These are phyloP conservation scores for Hamiltosporidium tvaerminnensis DNA, from an alignment of 371 early-diverging fungal genomes.

Conservation along the genomic window DNA sequence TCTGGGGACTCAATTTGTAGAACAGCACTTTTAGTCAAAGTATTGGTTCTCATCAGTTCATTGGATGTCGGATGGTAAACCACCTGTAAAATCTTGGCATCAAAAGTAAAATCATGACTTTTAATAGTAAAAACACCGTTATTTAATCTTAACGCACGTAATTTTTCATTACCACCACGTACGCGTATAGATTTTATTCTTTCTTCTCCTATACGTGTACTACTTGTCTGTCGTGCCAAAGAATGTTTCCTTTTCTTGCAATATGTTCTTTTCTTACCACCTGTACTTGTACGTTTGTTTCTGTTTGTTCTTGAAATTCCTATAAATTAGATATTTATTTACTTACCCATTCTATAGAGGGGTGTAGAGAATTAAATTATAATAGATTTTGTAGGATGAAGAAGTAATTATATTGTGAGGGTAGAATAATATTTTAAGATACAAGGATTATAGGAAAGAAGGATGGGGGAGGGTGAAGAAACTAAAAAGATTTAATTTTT, in stretches of 20 bases:
- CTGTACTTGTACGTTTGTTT: slow-evolving; percentile 87
- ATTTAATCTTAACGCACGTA: slow-evolving; percentile 88
- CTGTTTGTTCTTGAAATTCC: slow-evolving; percentile 86
- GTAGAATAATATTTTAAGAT: too few relatives aligned
- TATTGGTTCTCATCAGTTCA: slow-evolving; percentile 99
- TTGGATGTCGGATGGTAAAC: slow-evolving; percentile 98
- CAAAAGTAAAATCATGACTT: slow-evolving; percentile 62
- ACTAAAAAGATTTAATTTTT: too few relatives aligned
- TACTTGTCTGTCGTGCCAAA: slow-evolving; percentile 86
- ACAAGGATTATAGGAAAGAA: too few relatives aligned
- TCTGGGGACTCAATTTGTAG: slow-evolving; percentile 93
- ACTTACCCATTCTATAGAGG: too few relatives aligned
- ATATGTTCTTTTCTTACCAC: slow-evolving; percentile 87
- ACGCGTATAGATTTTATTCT: slow-evolving; percentile 79
- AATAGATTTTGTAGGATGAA: too few relatives aligned
- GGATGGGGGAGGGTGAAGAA: too few relatives aligned
- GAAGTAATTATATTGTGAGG: too few relatives aligned
- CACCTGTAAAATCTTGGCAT: slow-evolving; percentile 82
- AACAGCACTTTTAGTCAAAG: slow-evolving; percentile 90
- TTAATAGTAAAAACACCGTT: slow-evolving; percentile 89
- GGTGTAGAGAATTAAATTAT: too few relatives aligned
- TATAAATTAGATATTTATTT: slow-evolving; percentile 23
- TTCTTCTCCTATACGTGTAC: slow-evolving; percentile 85
- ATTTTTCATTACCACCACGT: slow-evolving; percentile 95
- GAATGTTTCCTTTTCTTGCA: slow-evolving; percentile 98